A percentile compares a stretch with the other conserved stretches of the same genome.
These are phyloP conservation scores for Chaetomiaceae sp. DNA, from an alignment of 2,329 filamentous ascomycete species.

Conservation along the genomic window DNA sequence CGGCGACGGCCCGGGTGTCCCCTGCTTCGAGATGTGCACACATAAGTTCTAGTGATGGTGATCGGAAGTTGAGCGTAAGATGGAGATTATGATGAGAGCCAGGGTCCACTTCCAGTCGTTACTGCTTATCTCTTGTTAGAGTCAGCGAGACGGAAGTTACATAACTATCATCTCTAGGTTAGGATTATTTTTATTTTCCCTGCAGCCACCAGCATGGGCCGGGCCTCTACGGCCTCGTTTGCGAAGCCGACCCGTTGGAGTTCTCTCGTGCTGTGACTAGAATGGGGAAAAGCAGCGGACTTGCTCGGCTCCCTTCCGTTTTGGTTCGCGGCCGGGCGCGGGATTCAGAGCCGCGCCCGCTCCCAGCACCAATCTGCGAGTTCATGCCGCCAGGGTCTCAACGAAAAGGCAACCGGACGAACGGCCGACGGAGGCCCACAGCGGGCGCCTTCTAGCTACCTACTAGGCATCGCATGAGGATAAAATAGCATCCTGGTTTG, in stretches of 20 bases:
- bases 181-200: conserved; percentile 2
- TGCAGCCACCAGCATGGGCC: not conserved
- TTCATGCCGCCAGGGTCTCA: conserved; percentile 16
- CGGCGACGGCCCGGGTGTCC: too few relatives aligned
- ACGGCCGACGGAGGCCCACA: not conserved
- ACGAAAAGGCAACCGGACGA: not conserved
- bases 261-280: not conserved
- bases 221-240: not conserved
- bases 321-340: conserved; percentile 12
- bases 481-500: conserved; percentile 1
- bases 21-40: too few relatives aligned
- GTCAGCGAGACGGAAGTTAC: not conserved
- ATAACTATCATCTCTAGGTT: not conserved
- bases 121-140: too few relatives aligned
- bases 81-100: too few relatives aligned
- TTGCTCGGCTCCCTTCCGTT: not conserved
- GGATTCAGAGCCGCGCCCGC: conserved; percentile 11
- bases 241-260: not conserved
- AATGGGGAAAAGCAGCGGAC: not conserved
- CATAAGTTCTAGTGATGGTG: too few relatives aligned
- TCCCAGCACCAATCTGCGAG: conserved; percentile 12
- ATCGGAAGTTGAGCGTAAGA: too few relatives aligned
- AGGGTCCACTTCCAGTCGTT: too few relatives aligned
- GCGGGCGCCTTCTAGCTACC: not conserved
- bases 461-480: not conserved